Percentiles rank a stretch among this genome's conserved stretches.
Evolutionary conservation across 257 asterid genomes (phyloP).

Genomic region (Lycium ferocissimum): DNA sequence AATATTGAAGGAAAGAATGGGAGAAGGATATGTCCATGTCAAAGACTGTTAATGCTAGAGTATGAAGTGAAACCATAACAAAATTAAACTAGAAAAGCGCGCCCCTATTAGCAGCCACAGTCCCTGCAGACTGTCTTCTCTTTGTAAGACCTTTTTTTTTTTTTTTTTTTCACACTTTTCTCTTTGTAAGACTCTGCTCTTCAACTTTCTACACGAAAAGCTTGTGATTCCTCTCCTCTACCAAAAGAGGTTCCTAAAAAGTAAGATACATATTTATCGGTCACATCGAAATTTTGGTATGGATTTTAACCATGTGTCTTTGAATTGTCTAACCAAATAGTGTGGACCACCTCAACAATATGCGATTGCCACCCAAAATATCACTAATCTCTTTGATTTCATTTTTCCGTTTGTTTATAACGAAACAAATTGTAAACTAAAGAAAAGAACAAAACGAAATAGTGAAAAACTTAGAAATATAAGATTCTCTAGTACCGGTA

Average conservation of each 20-base stretch:
- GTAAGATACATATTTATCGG: conserved; percentile 20
- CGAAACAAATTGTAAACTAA: not conserved
- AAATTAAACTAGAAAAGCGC: not conserved
- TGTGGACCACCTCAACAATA: conserved; percentile 44
- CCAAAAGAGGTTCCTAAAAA: not conserved
- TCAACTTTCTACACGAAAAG: conserved; percentile 26
- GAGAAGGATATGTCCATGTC: not conserved
- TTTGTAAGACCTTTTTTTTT: not conserved
- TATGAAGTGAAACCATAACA: not conserved
- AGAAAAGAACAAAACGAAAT: not conserved
- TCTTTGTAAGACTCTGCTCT: not conserved
- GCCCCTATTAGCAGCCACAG: conserved; percentile 18
- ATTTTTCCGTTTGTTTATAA: not conserved
- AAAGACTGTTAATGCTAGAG: not conserved
- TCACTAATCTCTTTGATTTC: not conserved
- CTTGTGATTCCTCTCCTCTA: conserved; percentile 27
- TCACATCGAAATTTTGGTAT: conserved; percentile 49
- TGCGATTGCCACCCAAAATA: conserved; percentile 28
- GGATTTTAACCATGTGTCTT: not conserved
- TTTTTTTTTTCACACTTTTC: not conserved
- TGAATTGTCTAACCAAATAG: conserved; percentile 51
- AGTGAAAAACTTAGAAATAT: not conserved
- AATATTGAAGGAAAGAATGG: not conserved
- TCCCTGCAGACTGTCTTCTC: conserved; percentile 2
- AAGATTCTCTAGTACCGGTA: not conserved